Conservation (phyloP, 495 filamentous ascomycete species). For the Hypomontagnella submonticulosa region DNA sequence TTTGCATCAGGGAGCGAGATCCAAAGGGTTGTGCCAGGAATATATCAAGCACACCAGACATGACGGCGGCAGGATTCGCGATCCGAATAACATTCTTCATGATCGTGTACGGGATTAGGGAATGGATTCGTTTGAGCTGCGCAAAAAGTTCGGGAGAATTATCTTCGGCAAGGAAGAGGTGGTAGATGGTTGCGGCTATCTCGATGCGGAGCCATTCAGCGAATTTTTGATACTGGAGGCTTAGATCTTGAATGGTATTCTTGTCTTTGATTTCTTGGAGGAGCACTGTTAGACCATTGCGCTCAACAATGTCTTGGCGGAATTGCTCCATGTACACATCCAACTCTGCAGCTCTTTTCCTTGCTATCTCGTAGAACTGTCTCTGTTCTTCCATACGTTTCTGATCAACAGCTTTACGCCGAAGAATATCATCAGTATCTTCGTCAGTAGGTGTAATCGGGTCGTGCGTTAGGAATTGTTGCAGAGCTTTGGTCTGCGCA, state of each 20-base stretch:
- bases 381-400: constrained; percentile 91
- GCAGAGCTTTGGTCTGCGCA: constrained; percentile 80
- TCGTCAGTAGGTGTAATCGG: constrained; percentile 80
- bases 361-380: constrained; percentile 93
- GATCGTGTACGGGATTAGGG: constrained; percentile 88
- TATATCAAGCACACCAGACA: constrained; percentile 90
- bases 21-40: constrained; percentile 97
- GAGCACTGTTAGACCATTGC: constrained; percentile 88
- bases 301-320: constrained; percentile 67
- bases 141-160: constrained; percentile 97
- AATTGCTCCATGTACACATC: constrained; percentile 98
- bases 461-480: constrained; percentile 78
- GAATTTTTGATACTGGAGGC: constrained; percentile 96
- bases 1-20: constrained; percentile 86
- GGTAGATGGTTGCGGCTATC: constrained; percentile 95
- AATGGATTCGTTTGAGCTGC: constrained; percentile 92
- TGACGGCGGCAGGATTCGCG: constrained; percentile 94
- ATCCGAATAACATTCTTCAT: constrained; percentile 97
- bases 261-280: constrained; percentile 93
- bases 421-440: constrained; percentile 80
- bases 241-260: constrained; percentile 83
- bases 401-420: constrained; percentile 85
- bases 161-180: constrained; percentile 96
- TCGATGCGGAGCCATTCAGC: constrained; percentile 98
- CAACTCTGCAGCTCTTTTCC: constrained; percentile 87